These are phyloP conservation scores for Chamaecyparis obtusa DNA, from an alignment of 75 land plant genomes.

Conservation along the genomic window DNA sequence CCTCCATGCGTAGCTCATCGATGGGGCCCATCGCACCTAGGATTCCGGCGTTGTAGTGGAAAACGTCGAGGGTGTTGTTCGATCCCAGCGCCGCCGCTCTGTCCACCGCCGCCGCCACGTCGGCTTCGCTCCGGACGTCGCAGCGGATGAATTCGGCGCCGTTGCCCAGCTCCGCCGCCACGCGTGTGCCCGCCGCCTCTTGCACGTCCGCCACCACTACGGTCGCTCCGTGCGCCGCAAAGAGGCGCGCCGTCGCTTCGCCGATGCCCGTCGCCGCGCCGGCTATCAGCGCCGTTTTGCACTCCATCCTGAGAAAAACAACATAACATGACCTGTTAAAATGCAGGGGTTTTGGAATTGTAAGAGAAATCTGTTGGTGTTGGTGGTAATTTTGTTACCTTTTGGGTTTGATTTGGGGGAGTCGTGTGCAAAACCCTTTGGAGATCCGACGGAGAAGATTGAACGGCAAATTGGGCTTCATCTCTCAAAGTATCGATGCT, in stretches of 20 bases:
- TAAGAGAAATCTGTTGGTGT: too few relatives aligned
- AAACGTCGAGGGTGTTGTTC: constrained; percentile 40
- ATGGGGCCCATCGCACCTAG: constrained; percentile 36
- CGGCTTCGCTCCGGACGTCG: constrained; percentile 56
- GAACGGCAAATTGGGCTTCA: too few relatives aligned
- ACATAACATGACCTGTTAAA: not conserved
- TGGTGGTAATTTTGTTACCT: too few relatives aligned
- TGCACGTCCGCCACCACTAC: constrained; percentile 71
- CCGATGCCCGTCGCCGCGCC: constrained; percentile 86
- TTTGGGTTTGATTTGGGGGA: too few relatives aligned
- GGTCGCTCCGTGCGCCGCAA: constrained; percentile 57
- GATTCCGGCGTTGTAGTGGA: constrained; percentile 69
- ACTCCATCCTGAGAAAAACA: constrained; percentile 38
- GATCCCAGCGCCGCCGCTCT: constrained; percentile 16
- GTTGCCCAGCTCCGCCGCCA: constrained; percentile 35
- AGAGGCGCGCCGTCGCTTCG: constrained; percentile 56
- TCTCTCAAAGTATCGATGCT: too few relatives aligned
- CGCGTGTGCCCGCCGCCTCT: constrained; percentile 31
- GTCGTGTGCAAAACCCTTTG: too few relatives aligned
- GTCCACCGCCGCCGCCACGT: constrained; percentile 44
- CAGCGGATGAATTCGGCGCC: constrained; percentile 38
- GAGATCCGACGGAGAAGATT: too few relatives aligned
- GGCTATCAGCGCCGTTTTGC: constrained; percentile 58
- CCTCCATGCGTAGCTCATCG: constrained; percentile 13
- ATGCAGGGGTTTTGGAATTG: not conserved